These are phyloP conservation scores for Talaromyces rugulosus DNA, from an alignment of 2,329 filamentous ascomycete species.

Conservation along the genomic window DNA sequence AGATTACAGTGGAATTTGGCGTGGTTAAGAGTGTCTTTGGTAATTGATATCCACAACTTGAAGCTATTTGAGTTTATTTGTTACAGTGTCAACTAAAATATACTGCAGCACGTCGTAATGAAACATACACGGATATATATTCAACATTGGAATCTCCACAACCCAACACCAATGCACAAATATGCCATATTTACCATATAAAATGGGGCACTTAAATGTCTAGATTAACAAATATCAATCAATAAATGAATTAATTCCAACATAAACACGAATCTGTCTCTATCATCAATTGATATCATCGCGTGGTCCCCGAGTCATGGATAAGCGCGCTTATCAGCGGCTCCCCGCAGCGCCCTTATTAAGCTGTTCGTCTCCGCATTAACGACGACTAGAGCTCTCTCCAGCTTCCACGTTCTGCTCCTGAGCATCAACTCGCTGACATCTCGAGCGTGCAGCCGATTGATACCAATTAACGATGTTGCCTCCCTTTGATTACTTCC, in stretches of 20 bases:
- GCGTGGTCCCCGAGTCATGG: neutral
- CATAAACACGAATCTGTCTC: neutral
- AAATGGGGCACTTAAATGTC: no score
- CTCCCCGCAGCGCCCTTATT: conserved; percentile 1
- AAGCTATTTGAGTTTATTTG: no score
- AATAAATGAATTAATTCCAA: neutral
- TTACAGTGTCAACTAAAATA: no score
- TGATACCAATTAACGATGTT: conserved; percentile 32
- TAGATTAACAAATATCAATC: no score
- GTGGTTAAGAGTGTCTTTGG: no score
- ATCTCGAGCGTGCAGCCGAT: neutral
- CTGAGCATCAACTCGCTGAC: neutral
- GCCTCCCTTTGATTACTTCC: conserved; percentile 62
- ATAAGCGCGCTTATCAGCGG: conserved; percentile 11
- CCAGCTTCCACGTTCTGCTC: neutral
- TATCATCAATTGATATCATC: neutral
- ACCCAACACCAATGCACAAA: no score
- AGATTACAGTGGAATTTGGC: no score
- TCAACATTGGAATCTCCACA: no score
- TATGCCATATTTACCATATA: no score
- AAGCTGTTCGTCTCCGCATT: neutral
- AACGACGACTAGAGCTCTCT: neutral
- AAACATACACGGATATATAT: no score
- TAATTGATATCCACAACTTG: no score
- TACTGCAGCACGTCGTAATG: no score